Percentiles rank a stretch among this genome's conserved stretches.
phyloP scores from a whole-genome alignment of 1,139 yeast genomes.

The Candida sojae region DNA sequence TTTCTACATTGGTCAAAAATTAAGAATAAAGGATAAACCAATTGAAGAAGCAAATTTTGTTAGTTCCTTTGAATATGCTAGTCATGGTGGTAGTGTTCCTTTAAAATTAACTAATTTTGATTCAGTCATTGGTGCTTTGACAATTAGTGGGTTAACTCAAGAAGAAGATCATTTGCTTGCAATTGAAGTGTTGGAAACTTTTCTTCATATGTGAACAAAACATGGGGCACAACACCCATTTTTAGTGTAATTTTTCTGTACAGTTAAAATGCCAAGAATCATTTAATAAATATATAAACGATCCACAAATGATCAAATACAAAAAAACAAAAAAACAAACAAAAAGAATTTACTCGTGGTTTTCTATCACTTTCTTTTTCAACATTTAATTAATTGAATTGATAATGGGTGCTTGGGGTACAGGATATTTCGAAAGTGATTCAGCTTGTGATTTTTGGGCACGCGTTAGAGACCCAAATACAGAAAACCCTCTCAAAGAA shows the following conservation, averaged over 20 bases:
- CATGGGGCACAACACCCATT: too few relatives aligned
- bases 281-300: not conserved
- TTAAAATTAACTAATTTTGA: constrained; percentile 45
- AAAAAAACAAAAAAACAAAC: too few relatives aligned
- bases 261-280: too few relatives aligned
- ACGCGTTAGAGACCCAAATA: not conserved
- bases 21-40: constrained; percentile 27
- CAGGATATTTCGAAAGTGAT: constrained; percentile 18
- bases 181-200: constrained; percentile 19
- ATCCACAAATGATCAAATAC: too few relatives aligned
- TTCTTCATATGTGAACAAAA: not conserved
- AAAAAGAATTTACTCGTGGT: not conserved
- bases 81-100: constrained; percentile 68
- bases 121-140: constrained; percentile 53
- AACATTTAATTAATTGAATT: not conserved
- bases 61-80: constrained; percentile 50
- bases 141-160: constrained; percentile 61
- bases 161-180: constrained; percentile 48
- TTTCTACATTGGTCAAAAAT: constrained; percentile 54
- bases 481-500: constrained; percentile 10
- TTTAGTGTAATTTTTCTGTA: too few relatives aligned
- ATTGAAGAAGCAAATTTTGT: constrained; percentile 44
- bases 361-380: not conserved
- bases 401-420: constrained; percentile 17
- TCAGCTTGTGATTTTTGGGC: constrained; percentile 15